These are phyloP conservation scores for Podochytrium sp. DNA, from an alignment of 192 early-diverging fungal genomes.

Conservation along the genomic window DNA sequence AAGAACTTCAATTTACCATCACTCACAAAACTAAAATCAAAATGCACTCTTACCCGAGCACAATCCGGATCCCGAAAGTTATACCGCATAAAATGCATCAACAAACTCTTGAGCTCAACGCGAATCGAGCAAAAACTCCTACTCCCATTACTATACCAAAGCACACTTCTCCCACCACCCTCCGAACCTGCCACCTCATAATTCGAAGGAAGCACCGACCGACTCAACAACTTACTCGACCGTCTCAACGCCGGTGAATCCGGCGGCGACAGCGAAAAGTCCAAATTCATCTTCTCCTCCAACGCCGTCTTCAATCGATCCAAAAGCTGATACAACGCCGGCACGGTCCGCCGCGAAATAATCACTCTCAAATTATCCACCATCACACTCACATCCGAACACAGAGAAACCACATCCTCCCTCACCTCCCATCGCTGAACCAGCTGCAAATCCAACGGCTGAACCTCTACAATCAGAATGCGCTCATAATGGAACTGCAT, in stretches of 20 bases:
- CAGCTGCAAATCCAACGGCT: conserved; percentile 53
- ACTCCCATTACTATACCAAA: conserved; percentile 1
- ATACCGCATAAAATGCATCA: conserved; percentile 40
- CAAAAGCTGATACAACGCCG: conserved; percentile 56
- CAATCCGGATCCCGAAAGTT: conserved; percentile 56
- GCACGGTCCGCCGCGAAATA: conserved; percentile 59
- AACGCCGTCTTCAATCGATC: conserved; percentile 50
- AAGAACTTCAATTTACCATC: neutral
- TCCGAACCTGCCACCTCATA: neutral
- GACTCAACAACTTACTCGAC: neutral
- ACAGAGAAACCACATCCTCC: conserved; percentile 31
- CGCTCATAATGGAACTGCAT: conserved; percentile 80
- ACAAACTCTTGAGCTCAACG: neutral
- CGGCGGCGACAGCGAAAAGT: conserved; percentile 24
- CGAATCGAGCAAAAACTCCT: neutral
- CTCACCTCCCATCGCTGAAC: conserved; percentile 53
- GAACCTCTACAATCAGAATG: conserved; percentile 64
- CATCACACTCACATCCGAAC: conserved; percentile 30
- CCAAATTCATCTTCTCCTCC: conserved; percentile 57
- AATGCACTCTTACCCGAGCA: conserved; percentile 38
- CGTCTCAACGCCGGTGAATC: neutral
- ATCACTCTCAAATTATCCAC: conserved; percentile 50
- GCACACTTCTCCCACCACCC: neutral
- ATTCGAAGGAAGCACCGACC: neutral
- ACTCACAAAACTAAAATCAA: neutral